Evolutionary conservation across 345 rosid genomes (phyloP), one percentile per base, ranked within the genome.

Genomic region (Salix caprea): DNA sequence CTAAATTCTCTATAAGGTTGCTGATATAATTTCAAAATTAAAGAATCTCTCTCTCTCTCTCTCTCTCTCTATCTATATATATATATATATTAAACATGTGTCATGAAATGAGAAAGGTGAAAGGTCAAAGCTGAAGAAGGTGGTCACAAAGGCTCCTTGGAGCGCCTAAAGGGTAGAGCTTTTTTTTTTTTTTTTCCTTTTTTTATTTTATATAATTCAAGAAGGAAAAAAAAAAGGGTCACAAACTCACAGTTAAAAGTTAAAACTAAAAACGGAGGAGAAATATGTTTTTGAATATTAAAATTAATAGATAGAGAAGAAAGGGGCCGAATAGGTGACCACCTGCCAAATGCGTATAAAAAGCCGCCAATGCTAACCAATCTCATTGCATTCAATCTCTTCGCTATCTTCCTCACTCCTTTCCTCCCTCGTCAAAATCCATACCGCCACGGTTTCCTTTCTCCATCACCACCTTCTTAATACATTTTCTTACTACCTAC

Each of bases 291-390:
- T 40, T 10, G 44, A 40, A 40, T 40, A 40, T 40, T 40, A 40
- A 40, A 40, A 40, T 40, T 40, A 34, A 10, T 40, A 40, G 44
- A 40, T 40, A 40, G 44, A 40, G 44, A 40, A 0, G 44, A 40
- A 40, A 10, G 44, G 44, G 44, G 3, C 44, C 4, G 46, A 4
- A 3, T 10, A 12, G 6, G 62, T 23, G 62, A 58, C 62, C 15
- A n/a, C 28, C 28, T 10, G 28, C 64, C 64, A 9, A 58, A 23
- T 56, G 66, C 21, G 58, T 76, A 76, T 70, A 77, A 76, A 76
- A 77, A 61, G 79, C 70, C 64, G 64, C 79, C 69, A 77, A 39
- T 40, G 23, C 34, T 32, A 70, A 16, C 70, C 70, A 60, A 34
- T 50, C 48, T 74, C 50, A 32, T 18, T 16, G 32, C 18, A 39